A percentile compares a stretch with the other conserved stretches of the same genome.
These are phyloP conservation scores for Starmerella floricola DNA, from an alignment of 805 yeast species.

Conservation along the genomic window DNA sequence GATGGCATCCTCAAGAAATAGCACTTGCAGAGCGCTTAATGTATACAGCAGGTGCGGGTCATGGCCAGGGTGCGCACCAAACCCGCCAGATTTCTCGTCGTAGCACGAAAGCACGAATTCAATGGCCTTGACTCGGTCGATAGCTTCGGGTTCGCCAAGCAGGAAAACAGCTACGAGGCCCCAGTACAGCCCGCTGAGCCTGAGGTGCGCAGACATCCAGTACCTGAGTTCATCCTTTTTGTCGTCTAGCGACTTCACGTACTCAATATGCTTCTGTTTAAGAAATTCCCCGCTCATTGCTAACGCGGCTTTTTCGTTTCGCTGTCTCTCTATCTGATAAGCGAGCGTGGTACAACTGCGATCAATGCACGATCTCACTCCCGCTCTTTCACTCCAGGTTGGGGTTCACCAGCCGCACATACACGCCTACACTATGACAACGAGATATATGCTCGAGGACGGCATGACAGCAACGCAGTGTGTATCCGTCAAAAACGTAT, in stretches of 20 bases:
- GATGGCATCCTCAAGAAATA: slow-evolving; percentile 52
- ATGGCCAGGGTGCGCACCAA: slow-evolving; percentile 79
- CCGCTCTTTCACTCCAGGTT: too few species aligned
- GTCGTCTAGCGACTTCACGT: slow-evolving; percentile 43
- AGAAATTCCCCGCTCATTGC: slow-evolving; percentile 8
- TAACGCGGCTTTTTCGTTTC: background rate
- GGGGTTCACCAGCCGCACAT: too few species aligned
- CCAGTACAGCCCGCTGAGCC: slow-evolving; percentile 90
- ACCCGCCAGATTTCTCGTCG: slow-evolving; percentile 42
- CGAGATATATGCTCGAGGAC: too few species aligned
- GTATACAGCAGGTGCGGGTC: slow-evolving; percentile 83
- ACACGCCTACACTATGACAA: too few species aligned
- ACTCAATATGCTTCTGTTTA: slow-evolving; percentile 46
- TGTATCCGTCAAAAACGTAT: too few species aligned
- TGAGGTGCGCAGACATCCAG: slow-evolving; percentile 80
- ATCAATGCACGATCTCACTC: too few species aligned
- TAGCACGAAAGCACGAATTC: slow-evolving; percentile 61
- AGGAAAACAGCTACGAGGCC: slow-evolving; percentile 67
- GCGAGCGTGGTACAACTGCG: too few species aligned
- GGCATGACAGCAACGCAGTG: too few species aligned
- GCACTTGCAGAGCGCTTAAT: slow-evolving; percentile 71
- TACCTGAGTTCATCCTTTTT: slow-evolving; percentile 55
- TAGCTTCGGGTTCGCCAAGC: slow-evolving; percentile 43
- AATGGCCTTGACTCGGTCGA: slow-evolving; percentile 51
- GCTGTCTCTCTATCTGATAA: too few species aligned